Base-by-base conservation (phyloP, 2,329 filamentous ascomycete species). In the Clarireedia monteithiana region DNA sequence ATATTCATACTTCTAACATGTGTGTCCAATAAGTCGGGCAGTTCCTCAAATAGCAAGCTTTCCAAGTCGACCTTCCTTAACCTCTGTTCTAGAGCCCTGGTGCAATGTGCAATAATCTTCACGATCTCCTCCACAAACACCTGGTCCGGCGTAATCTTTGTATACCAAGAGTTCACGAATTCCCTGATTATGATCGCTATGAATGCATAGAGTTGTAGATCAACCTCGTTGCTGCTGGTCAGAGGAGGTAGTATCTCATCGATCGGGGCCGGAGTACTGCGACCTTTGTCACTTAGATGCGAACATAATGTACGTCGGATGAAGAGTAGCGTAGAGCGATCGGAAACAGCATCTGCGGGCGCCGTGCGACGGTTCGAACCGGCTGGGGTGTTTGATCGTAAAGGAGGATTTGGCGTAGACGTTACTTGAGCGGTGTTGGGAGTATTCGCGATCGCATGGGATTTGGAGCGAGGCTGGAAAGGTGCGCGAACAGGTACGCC, bases 111-210 rank as follows among this genome's bases (percentile, higher is more conserved):
- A 66, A 97, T 88, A 62, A 96, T 85, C 67, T 90, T 89, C 53
- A 97, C 79, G 57, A 96, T 81, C 74, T 96, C 91, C 63, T 87
- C 85, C 58, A 94, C 85, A 68, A 99, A 95, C 12, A 83, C 79
- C 68, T 91, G 88, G 72, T 99, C 92, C 3, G 90, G 83, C 1
- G 92, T 96, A 70, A 99, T 94, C 70, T 86, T 92, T 62, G 78
- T 79, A 75, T 99, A 99, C 94, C 94, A 99, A 34, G 83, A 84
- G 70, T 94, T 86, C 39, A 99, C 88, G 69, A 91, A 96, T 62
- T 96, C 91, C 66, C 88, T 85, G 65, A 96, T 78, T 59, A 97
- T 84, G 58, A 97, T 87, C 52, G 94, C 88, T 59, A 99, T 84
- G 58, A 97, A 81, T 27, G 89, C 92, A 69, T 97, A 99, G 4